A percentile compares a stretch with the other conserved stretches of the same genome.
Conservation (phyloP, 768 basidiomycete genomes). For the Leccinum imitatum region DNA sequence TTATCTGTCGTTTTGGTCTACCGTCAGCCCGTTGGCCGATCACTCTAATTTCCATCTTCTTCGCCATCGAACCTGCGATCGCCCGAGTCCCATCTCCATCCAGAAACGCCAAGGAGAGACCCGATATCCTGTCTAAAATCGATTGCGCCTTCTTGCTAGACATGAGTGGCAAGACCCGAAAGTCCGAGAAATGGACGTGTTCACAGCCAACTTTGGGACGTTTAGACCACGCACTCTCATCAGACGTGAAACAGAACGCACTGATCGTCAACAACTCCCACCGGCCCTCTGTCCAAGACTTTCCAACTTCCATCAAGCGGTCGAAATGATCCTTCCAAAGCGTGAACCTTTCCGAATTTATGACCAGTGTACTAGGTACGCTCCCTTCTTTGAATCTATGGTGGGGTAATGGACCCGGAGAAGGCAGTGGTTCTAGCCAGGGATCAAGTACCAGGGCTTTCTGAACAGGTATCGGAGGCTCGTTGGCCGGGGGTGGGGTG, state of each 20-base stretch:
- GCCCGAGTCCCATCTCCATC: slow-evolving; percentile 10
- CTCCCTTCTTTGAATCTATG: slow-evolving; percentile 5
- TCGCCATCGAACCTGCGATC: slow-evolving; percentile 3
- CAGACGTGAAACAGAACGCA: slow-evolving; percentile 23
- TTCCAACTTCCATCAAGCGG: slow-evolving; percentile 52
- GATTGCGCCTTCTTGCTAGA: slow-evolving; percentile 19
- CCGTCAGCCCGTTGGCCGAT: slow-evolving; percentile 27
- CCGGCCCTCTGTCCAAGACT: slow-evolving; percentile 51
- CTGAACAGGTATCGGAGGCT: slow-evolving; percentile 49
- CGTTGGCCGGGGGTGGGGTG: slow-evolving; percentile 41
- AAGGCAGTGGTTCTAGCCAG: slow-evolving; percentile 76
- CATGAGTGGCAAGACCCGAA: slow-evolving; percentile 22
- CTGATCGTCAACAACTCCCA: slow-evolving; percentile 49
- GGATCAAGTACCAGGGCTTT: slow-evolving; percentile 73
- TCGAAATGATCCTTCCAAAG: slow-evolving; percentile 76
- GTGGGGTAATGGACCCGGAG: slow-evolving; percentile 46
- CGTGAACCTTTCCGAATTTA: slow-evolving; percentile 78
- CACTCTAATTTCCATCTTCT: slow-evolving; percentile 24
- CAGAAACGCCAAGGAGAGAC: slow-evolving; percentile 25
- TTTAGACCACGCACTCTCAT: background rate
- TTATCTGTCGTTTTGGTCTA: slow-evolving; percentile 23
- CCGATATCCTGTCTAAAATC: slow-evolving; percentile 23
- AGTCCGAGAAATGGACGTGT: slow-evolving; percentile 33
- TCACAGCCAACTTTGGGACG: slow-evolving; percentile 20
- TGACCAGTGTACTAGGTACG: slow-evolving; percentile 52